These are phyloP conservation scores for Apiospora kogelbergensis DNA, from an alignment of 2,329 filamentous ascomycete genomes.

Conservation along the genomic window DNA sequence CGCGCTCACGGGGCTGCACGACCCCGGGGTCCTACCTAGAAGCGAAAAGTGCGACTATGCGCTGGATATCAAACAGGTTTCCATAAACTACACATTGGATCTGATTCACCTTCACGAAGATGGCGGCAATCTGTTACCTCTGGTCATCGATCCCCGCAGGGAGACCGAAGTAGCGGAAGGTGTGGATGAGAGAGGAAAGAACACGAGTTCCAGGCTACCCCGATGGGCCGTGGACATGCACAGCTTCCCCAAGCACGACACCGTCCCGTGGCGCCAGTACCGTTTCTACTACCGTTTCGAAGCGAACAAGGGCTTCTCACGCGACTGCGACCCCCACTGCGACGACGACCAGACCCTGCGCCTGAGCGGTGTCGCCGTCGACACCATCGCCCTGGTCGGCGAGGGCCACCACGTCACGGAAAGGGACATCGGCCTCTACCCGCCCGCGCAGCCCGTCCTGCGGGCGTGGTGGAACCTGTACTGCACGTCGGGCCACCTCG, in stretches of 20 bases:
- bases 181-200: no score
- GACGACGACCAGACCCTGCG: not conserved
- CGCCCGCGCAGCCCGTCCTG: not conserved
- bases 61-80: not conserved
- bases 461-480: not conserved
- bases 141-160: not conserved
- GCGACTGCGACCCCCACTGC: not conserved
- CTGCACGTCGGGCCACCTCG: not conserved
- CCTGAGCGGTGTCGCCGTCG: not conserved
- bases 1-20: not conserved
- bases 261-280: not conserved
- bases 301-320: not conserved
- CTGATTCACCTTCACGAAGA: not conserved
- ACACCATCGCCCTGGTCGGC: not conserved
- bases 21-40: not conserved
- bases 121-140: not conserved
- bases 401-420: not conserved
- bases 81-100: not conserved
- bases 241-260: not conserved
- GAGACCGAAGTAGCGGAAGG: not conserved
- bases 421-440: not conserved
- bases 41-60: conserved; percentile 9
- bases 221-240: not conserved
- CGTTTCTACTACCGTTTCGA: not conserved
- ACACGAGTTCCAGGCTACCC: not conserved